These are phyloP conservation scores for Nitzschia sp. DNA, from an alignment of 108 stramenopile species.

Conservation along the genomic window DNA sequence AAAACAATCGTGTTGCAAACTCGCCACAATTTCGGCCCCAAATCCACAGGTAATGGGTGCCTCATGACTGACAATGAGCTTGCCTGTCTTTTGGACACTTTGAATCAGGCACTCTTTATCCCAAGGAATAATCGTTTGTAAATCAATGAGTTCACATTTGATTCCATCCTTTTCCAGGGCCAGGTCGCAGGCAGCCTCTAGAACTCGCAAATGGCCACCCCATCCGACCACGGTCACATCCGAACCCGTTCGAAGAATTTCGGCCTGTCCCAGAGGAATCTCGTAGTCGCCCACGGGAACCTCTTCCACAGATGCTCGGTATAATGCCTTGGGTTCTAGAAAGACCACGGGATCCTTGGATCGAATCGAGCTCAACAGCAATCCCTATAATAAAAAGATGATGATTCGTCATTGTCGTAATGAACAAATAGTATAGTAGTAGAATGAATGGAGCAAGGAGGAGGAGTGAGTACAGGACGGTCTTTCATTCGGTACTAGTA, in stretches of 20 bases:
- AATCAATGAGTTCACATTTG: constrained; percentile 92
- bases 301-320: constrained; percentile 94
- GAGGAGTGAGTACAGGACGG: not conserved
- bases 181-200: constrained; percentile 73
- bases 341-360: constrained; percentile 95
- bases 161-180: constrained; percentile 79
- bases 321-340: constrained; percentile 97
- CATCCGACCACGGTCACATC: constrained; percentile 96
- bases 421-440: not conserved
- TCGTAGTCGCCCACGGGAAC: constrained; percentile 94
- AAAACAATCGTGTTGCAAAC: constrained; percentile 85
- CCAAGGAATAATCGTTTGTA: constrained; percentile 96
- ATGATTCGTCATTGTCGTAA: not conserved
- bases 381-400: constrained; percentile 41
- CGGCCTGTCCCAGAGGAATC: constrained; percentile 86
- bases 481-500: not conserved
- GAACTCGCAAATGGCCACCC: constrained; percentile 86
- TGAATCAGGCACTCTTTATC: constrained; percentile 76
- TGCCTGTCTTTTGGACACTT: constrained; percentile 94
- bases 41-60: constrained; percentile 94
- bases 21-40: constrained; percentile 90
- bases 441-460: not conserved
- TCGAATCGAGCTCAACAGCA: constrained; percentile 87
- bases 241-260: constrained; percentile 79
- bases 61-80: constrained; percentile 93